Base-by-base conservation (phyloP, 1,284 basidiomycete species). In the Fomitopsis pinicola region DNA sequence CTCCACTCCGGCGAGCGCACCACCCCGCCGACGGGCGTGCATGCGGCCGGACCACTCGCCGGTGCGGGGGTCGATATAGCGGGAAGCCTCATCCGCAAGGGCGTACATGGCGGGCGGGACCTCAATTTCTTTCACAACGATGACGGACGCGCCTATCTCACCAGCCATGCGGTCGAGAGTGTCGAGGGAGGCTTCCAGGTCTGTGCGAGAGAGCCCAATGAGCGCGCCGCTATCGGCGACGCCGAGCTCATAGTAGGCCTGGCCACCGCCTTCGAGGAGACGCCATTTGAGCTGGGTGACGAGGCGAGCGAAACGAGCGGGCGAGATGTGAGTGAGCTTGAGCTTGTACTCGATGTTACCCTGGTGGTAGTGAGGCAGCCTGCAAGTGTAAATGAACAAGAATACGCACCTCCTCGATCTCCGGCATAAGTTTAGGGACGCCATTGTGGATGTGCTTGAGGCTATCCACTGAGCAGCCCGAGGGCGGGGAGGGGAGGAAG, bases 261-360 rank as follows among this genome's bases (percentile, higher is more conserved):
- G 89, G 5, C 95, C 95, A 4, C 91, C 88, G 15, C 95, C 95
- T 74, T 97, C 92, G 56, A 95, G 87, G 4, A 97, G 82, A 3
- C 95, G 84, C 95, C 95, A 97, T 74, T 96, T 95, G 75, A 97
- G 86, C 76, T 97, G 95, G 1, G 95, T 97, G 60, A 95, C 91
- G 17, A 97, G 87, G 44, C 89, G 83, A 3, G 84, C 82, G 68
- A 93, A 90, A 46, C 91, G 89, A 12, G 86, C 80, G 0, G 86
- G 82, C 14, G 88, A 82, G 0, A 92, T 88, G 55, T 82, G 77
- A 17, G 89, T 80, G 19, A 94, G 86, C 71, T 92, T 89, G 26
- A 94, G 83, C 75, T 94, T 94, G 79, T 94, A 94, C 73, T 94
- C 92, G 67, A 94, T 82, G 65, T 92, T 92, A 14, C 91, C 91